These are phyloP conservation scores for Corylus heterophylla DNA, from an alignment of 306 rosid genomes.

Conservation along the genomic window DNA sequence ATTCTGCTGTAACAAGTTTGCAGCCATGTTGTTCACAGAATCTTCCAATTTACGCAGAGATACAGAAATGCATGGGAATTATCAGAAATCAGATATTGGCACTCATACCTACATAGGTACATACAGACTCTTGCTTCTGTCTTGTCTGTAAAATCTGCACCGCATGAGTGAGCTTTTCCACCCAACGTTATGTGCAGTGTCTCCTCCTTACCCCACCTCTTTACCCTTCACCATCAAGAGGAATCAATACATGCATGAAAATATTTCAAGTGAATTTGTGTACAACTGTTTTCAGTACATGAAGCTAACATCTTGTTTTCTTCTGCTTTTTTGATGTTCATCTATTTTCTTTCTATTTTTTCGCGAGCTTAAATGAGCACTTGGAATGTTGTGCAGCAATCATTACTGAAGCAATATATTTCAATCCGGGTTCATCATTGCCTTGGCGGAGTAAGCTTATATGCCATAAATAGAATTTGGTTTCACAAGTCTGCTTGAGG, in stretches of 20 bases:
- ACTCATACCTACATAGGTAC: slow-evolving; percentile 69
- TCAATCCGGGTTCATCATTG: neutral
- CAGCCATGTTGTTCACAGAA: slow-evolving; percentile 78
- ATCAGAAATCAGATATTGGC: slow-evolving; percentile 91
- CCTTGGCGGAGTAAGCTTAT: neutral
- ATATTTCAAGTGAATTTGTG: neutral
- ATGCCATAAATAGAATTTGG: neutral
- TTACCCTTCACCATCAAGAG: neutral
- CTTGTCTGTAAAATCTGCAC: slow-evolving; percentile 21
- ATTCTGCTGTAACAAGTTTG: slow-evolving; percentile 74
- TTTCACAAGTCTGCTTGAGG: neutral
- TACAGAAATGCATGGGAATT: slow-evolving; percentile 93
- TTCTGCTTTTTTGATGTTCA: neutral
- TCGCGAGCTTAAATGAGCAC: neutral
- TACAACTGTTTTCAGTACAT: neutral
- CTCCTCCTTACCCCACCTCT: neutral
- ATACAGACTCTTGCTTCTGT: slow-evolving; percentile 18
- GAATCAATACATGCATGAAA: neutral
- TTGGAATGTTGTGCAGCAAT: neutral
- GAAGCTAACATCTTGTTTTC: neutral
- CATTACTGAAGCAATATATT: neutral
- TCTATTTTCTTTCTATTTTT: neutral
- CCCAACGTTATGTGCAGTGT: neutral
- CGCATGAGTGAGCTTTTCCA: neutral
- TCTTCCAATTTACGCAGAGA: slow-evolving; percentile 70